Base-by-base conservation (phyloP, 805 yeast species). In the Kodamaea fukazawae region DNA sequence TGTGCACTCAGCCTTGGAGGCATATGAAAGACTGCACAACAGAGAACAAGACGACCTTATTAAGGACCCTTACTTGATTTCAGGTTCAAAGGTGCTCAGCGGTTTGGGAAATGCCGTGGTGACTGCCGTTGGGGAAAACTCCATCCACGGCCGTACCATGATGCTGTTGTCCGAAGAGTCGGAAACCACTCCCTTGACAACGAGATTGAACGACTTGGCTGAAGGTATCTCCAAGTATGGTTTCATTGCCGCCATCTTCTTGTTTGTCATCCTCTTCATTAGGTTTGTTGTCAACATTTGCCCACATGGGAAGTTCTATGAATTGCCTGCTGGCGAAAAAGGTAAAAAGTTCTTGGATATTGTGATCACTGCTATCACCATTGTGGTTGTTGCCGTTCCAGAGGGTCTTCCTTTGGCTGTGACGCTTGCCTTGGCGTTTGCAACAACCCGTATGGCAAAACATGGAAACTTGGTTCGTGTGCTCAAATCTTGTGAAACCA, bases 331-430 rank as follows among this genome's bases (percentile, higher is more conserved):
- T 5, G 77, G 96, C 6, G 77, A 81, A 54, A 90, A 89, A 65
- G 97, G 96, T 49, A 79, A 86, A 40, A 76, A 75, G 49, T 90
- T 90, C 51, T 70, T 93, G 67, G 83, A 87, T 53, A 86, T 91
- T 41, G 71, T 93, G 44, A 93, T 93, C 54, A 87, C 93, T 16
- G 84, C 98, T 1, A 85, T 93, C 44, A 89, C 99, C 0, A 76
- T 93, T 51, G 81, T 93, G 20, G 99, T 91, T 11, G 99, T 93
- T 36, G 99, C 99, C 0, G 96, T 93, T n/a, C 99, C 99, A 3
- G 99, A 93, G 65, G 99, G 99, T 46, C 75, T 93, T 42, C 99
- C 99, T 1, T 71, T 93, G 41, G 99, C 99, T 2, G 99, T 93
- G 12, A 93, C 99, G 1, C 72, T 93, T 34, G 96, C 99, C 0